phyloP scores from a whole-genome alignment of 345 rosid genomes.

The Dovyalis caffra region DNA sequence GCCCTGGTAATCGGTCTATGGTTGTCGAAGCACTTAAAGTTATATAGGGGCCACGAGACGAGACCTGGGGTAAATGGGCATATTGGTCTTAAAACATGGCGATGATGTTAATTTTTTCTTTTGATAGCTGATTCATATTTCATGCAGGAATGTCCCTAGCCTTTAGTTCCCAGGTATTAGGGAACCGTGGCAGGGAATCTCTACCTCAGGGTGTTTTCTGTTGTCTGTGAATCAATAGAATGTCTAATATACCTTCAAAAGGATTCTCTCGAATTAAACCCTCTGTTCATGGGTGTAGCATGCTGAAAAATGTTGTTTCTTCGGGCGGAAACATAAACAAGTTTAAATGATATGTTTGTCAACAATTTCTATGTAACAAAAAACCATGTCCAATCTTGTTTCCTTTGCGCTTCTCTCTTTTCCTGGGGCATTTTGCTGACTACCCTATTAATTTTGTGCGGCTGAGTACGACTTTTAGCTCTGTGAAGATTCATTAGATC shows the following conservation, averaged over 20 bases:
- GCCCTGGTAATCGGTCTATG: neutral
- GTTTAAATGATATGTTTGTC: neutral
- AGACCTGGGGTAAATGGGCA: too few relatives aligned
- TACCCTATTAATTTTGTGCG: neutral
- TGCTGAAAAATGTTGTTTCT: neutral
- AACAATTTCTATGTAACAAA: neutral
- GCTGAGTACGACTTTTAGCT: neutral
- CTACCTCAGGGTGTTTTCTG: neutral
- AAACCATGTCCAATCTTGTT: neutral
- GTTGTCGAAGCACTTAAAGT: neutral
- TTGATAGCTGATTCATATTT: neutral
- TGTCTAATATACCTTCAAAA: neutral
- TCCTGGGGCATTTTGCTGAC: neutral
- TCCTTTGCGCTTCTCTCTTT: neutral
- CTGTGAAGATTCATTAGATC: neutral
- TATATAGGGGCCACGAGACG: too few relatives aligned
- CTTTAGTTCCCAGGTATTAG: too few relatives aligned
- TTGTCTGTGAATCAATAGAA: neutral
- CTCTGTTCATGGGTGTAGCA: neutral
- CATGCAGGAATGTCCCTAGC: neutral
- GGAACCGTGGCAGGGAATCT: neutral
- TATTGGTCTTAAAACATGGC: too few relatives aligned
- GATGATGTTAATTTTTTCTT: too few relatives aligned
- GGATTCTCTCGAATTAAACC: neutral
- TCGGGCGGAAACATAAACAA: neutral